Evolutionary conservation across 306 rosid species (phyloP).

Genomic region (Sechiopsis laciniata): DNA sequence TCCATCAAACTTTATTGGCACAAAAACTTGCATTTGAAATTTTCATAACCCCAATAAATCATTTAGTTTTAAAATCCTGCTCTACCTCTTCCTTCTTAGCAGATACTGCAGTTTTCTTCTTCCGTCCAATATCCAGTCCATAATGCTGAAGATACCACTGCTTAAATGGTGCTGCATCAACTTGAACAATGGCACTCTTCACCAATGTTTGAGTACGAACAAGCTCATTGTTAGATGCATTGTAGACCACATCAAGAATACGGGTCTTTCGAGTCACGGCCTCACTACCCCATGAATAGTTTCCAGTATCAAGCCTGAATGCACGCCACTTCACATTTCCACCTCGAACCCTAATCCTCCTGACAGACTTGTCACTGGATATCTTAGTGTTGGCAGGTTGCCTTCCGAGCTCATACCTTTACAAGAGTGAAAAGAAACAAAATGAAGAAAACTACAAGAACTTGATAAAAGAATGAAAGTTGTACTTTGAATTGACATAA

Average conservation of each 20-base stretch:
- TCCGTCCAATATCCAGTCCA: constrained; percentile 19
- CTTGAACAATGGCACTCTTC: constrained; percentile 16
- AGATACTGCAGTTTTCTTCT: neutral
- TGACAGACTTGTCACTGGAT: constrained; percentile 16
- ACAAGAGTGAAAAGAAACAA: neutral
- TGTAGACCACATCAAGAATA: constrained; percentile 20
- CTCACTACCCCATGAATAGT: constrained; percentile 19
- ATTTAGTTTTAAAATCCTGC: neutral
- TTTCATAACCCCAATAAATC: neutral
- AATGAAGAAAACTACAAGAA: neutral
- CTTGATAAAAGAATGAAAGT: neutral
- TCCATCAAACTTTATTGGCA: neutral
- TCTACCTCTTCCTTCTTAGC: constrained; percentile 19
- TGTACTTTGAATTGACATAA: no score
- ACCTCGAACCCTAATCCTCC: constrained; percentile 12
- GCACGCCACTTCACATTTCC: constrained; percentile 17
- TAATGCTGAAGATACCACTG: constrained; percentile 17
- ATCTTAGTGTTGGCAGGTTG: constrained; percentile 21
- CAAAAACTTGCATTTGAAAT: neutral
- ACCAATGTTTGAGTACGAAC: constrained; percentile 17
- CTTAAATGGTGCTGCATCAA: constrained; percentile 21
- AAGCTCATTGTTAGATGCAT: constrained; percentile 19
- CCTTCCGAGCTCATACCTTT: constrained; percentile 17
- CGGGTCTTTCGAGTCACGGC: constrained; percentile 13
- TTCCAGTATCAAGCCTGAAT: constrained; percentile 14